Base-by-base conservation (phyloP, 495 filamentous ascomycete genomes). In the Astrothelium macrocarpum region DNA sequence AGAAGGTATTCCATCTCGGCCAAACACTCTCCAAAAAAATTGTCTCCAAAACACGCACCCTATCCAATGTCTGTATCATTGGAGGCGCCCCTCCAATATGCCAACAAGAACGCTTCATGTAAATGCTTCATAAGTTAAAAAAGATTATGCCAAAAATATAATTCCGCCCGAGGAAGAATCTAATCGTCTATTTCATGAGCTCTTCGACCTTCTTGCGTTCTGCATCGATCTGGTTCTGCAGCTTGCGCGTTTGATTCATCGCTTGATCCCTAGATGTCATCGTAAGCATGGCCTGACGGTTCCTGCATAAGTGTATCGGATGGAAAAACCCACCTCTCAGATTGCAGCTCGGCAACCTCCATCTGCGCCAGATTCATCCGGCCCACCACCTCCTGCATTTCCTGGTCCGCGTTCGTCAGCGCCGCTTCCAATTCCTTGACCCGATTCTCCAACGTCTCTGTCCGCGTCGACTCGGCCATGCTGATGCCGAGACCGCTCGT, bases 351-450 rank as follows among this genome's bases (percentile, higher is more conserved):
- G 71, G 91, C 84, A 42, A 98, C 94, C 75, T 96, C 91, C 62
- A 96, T 91, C 78, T 97, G 94, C 9, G 93, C 91, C 64, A 84
- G 80, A 76, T 91, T 96, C 91, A 98, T 96, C 62, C 88, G 81
- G 62, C 87, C 80, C 18, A 98, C 89, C 1, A 97, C 93, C 74
- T 94, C 75, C 71, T 93, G 84, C 94, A 98, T 97, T 79, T 97
- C 93, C 63, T 79, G 78, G 69, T 97, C 94, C 23, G 94, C 90
- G 64, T 94, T 84, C 28, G 80, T 77, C 23, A 97, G 79, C 12
- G 91, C 87, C 62, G 81, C 84, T 75, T 98, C 94, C 14, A 98
- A 82, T 70, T 95, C 90, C 64, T 82, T 80, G 32, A 78, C 85
- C 60, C 86, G 82, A 63, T 83, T 84, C 76, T 90, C 89, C 61